A percentile compares a stretch with the other conserved stretches of the same genome.
These are phyloP conservation scores for Monilinia vaccinii-corymbosi DNA, from an alignment of 2,329 filamentous ascomycete genomes.

Conservation along the genomic window DNA sequence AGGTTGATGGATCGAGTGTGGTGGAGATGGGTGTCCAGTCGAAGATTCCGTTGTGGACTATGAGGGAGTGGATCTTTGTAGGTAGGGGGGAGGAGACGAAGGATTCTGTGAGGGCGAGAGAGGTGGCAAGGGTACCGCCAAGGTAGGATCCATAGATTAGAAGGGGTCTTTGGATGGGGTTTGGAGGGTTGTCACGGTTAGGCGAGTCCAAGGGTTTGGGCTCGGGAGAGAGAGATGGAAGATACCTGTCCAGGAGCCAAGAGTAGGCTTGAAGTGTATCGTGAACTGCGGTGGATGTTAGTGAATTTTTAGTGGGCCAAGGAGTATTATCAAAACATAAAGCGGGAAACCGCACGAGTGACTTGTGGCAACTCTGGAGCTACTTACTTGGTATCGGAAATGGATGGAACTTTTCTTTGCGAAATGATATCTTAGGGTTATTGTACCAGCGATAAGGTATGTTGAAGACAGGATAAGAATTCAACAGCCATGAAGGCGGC, in stretches of 20 bases:
- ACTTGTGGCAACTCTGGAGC: not conserved
- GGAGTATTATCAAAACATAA: not conserved
- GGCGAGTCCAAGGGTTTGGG: not conserved
- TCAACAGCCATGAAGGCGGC: conserved; percentile 31
- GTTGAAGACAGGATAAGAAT: conserved; percentile 37
- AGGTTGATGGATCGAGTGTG: conserved; percentile 31
- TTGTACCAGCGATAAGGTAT: conserved; percentile 52
- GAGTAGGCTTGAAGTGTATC: conserved; percentile 45
- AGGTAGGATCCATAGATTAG: conserved; percentile 48
- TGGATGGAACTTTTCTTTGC: not conserved
- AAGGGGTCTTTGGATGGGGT: conserved; percentile 28
- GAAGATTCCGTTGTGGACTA: conserved; percentile 52
- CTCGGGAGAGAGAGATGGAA: conserved; percentile 13
- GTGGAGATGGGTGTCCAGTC: conserved; percentile 53
- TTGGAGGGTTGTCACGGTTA: not conserved
- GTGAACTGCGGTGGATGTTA: conserved; percentile 44
- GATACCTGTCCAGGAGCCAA: conserved; percentile 16
- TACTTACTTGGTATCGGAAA: conserved; percentile 8
- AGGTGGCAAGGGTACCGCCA: conserved; percentile 47
- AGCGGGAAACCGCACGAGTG: not conserved
- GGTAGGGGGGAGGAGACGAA: conserved; percentile 31
- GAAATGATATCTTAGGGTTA: conserved; percentile 10
- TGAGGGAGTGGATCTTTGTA: conserved; percentile 35
- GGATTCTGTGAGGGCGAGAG: conserved; percentile 49
- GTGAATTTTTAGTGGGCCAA: conserved; percentile 2